These are phyloP conservation scores for Phaeophleospora eucalypticola DNA, from an alignment of 2,329 filamentous ascomycete genomes.

Conservation along the genomic window DNA sequence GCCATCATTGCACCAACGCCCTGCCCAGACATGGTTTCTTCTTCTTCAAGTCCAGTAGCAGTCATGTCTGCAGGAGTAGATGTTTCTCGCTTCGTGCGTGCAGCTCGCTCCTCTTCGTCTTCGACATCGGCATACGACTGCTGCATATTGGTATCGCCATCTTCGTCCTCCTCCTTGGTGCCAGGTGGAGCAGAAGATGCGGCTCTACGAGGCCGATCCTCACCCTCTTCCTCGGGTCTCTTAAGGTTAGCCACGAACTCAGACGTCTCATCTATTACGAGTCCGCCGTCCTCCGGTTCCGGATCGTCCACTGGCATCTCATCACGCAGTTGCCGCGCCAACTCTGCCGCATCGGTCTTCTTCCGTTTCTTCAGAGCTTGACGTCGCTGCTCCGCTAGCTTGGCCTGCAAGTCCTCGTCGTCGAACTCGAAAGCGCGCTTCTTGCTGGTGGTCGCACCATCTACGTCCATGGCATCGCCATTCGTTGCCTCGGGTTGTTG, in stretches of 20 bases:
- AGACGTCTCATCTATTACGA: slow-evolving; percentile 93
- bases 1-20: slow-evolving; percentile 79
- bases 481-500: slow-evolving; percentile 26
- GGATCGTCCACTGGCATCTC: slow-evolving; percentile 61
- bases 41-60: slow-evolving; percentile 74
- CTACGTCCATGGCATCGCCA: slow-evolving; percentile 66
- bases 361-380: slow-evolving; percentile 89
- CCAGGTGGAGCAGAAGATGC: slow-evolving; percentile 35
- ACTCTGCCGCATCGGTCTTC: slow-evolving; percentile 77
- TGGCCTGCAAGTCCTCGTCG: slow-evolving; percentile 87
- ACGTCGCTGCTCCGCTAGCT: slow-evolving; percentile 75
- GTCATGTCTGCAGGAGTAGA: slow-evolving; percentile 47
- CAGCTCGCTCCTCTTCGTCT: slow-evolving; percentile 44
- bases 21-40: slow-evolving; percentile 66
- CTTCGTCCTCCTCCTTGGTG: slow-evolving; percentile 49
- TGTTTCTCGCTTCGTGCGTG: slow-evolving; percentile 42
- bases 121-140: slow-evolving; percentile 39
- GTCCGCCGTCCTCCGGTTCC: slow-evolving; percentile 55
- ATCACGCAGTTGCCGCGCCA: slow-evolving; percentile 73
- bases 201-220: slow-evolving; percentile 34
- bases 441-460: slow-evolving; percentile 48
- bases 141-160: slow-evolving; percentile 40
- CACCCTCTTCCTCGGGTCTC: slow-evolving; percentile 54
- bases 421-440: slow-evolving; percentile 63
- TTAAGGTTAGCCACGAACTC: slow-evolving; percentile 88